Base-by-base conservation (phyloP, 108 stramenopile species). In the Cyclotella kingstonii region DNA sequence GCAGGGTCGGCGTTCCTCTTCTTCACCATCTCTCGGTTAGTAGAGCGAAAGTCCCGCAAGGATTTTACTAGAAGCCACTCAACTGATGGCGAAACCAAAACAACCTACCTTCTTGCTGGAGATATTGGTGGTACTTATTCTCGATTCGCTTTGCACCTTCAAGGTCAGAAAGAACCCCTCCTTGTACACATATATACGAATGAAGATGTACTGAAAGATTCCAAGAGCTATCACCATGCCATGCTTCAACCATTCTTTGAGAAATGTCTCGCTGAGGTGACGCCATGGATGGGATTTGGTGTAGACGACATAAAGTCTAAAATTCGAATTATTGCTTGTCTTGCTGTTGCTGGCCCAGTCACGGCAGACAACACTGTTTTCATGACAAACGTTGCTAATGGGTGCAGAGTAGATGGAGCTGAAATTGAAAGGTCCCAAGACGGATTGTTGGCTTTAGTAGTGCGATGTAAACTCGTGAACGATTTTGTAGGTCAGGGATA, bases 401-500 rank as follows among this genome's bases (percentile, higher is more conserved):
- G 79, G 15, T 67, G 86, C 41, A 58, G 50, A 9, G 79, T 88
- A 36, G 84, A 84, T 54, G 91, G 91, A 23, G 71, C 73, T 42
- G 82, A 76, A 54, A 89, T 92, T 57, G 82, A 79, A 46, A 35
- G 50, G 6, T 58, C 70, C 28, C 54, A 48, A 21, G 51, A 76
- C 52, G 68, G 63, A 33, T 27, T 64, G 39, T 41, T 81, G 34
- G 36, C 41, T 12, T 36, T 56, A 23, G 81, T 92, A 31, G 54
- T 80, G 17, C 66, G 66, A 41, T 87, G 86, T 65, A 77, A 73
- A 35, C 79, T 98, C 25, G 84, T 98, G 14, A 98, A 98, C 72
- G 98, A 98, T 58, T 97, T 98, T 66, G 95, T 96, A 0, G 98
- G 94, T 4, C 85, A 91, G 30, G 98, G 98, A 26, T 98, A 96